These are phyloP conservation scores for Psilocybe cubensis DNA, from an alignment of 768 basidiomycete genomes.

Conservation along the genomic window DNA sequence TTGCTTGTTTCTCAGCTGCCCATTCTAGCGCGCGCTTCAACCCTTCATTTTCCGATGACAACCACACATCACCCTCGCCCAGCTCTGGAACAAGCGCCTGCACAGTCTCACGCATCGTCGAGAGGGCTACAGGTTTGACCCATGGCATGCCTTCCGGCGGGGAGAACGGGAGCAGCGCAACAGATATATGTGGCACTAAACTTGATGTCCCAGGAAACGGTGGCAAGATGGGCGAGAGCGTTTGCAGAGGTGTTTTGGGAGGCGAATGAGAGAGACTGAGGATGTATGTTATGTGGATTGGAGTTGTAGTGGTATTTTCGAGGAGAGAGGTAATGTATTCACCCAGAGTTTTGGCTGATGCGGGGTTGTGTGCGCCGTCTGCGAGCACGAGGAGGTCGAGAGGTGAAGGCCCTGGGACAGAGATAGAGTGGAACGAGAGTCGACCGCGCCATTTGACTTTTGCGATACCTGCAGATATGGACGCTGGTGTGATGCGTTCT, in stretches of 20 bases:
- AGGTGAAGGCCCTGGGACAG: constrained; percentile 13
- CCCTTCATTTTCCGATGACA: constrained; percentile 25
- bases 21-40: constrained; percentile 42
- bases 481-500: constrained; percentile 47
- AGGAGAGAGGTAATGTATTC: constrained; percentile 57
- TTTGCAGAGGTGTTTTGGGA: constrained; percentile 77
- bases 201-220: constrained; percentile 21
- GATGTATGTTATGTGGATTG: constrained; percentile 65
- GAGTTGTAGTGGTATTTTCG: constrained; percentile 10
- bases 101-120: constrained; percentile 52
- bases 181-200: constrained; percentile 35
- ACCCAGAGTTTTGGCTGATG: constrained; percentile 71
- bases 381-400: constrained; percentile 56
- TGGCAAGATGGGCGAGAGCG: constrained; percentile 68
- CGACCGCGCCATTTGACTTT: constrained; percentile 80
- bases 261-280: constrained; percentile 87
- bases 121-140: constrained; percentile 68
- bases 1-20: constrained; percentile 51
- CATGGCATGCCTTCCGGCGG: constrained; percentile 94
- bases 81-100: constrained; percentile 38
- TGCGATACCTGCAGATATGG: constrained; percentile 61
- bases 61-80: constrained; percentile 47
- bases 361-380: constrained; percentile 94
- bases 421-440: constrained; percentile 66
- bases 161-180: constrained; percentile 67